A percentile compares a stretch with the other conserved stretches of the same genome.
Evolutionary conservation across 23 red algal species (phyloP).

Genomic region (Gracilaria vermiculophylla): DNA sequence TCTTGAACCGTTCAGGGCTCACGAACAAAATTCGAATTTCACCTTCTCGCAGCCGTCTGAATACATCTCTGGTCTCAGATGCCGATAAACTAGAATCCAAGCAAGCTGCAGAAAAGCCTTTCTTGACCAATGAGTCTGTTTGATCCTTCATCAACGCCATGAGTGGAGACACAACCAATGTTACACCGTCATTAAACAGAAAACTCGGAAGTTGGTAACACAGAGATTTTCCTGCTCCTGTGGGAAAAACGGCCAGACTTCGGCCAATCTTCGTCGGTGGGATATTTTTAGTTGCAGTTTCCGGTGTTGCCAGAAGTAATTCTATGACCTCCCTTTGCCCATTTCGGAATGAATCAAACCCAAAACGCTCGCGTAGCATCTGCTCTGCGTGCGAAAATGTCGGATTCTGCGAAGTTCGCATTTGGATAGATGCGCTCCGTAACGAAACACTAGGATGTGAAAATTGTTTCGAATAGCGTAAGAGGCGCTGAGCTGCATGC

Average conservation of each 20-base stretch:
- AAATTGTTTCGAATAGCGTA: background rate
- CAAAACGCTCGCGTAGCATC: conserved; percentile 42
- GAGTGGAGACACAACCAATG: conserved; percentile 94
- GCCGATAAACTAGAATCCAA: conserved; percentile 77
- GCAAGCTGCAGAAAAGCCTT: conserved; percentile 70
- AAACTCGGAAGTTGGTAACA: conserved; percentile 92
- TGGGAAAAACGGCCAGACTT: conserved; percentile 81
- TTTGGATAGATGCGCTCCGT: background rate
- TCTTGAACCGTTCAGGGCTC: conserved; percentile 90
- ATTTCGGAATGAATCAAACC: conserved; percentile 42
- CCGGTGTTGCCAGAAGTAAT: conserved; percentile 7
- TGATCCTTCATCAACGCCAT: conserved; percentile 96
- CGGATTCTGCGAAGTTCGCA: background rate
- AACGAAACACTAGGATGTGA: background rate
- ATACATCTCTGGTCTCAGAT: conserved; percentile 49
- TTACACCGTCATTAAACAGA: conserved; percentile 71
- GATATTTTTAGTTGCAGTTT: background rate
- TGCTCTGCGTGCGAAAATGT: conserved; percentile 21
- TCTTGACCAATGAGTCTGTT: conserved; percentile 63
- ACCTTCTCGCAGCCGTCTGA: conserved; percentile 44
- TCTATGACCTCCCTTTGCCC: conserved; percentile 50
- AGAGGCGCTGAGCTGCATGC: too few species aligned
- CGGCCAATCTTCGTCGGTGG: conserved; percentile 6
- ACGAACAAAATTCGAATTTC: conserved; percentile 80
- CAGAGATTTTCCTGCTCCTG: conserved; percentile 91